Conservation (phyloP, 192 early-diverging fungal species). For the Umbelopsis vinacea region DNA sequence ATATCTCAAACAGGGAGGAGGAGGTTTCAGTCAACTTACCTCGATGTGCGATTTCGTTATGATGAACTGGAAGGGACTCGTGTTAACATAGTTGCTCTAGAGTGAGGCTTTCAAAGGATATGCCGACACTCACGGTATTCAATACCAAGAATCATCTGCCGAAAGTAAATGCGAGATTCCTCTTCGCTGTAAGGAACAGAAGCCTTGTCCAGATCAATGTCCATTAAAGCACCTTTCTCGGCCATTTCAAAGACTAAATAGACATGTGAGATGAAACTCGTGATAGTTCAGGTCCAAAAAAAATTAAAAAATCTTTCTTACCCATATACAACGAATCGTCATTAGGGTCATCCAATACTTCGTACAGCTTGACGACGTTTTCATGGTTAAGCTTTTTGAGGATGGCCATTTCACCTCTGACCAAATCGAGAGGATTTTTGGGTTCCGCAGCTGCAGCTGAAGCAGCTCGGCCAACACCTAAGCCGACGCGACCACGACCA, state of each 20-base stretch:
- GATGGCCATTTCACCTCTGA: slow-evolving; percentile 89
- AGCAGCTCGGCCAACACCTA: slow-evolving; percentile 53
- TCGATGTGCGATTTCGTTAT: slow-evolving; percentile 90
- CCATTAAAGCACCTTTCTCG: slow-evolving; percentile 82
- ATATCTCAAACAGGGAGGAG: neutral
- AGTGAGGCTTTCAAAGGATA: neutral
- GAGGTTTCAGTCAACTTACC: slow-evolving; percentile 39
- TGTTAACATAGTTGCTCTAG: neutral
- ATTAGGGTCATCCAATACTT: slow-evolving; percentile 90
- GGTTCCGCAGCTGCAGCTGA: slow-evolving; percentile 14
- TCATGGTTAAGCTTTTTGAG: slow-evolving; percentile 92
- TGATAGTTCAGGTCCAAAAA: neutral
- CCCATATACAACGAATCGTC: slow-evolving; percentile 81
- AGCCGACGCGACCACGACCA: slow-evolving; percentile 57
- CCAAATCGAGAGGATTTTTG: slow-evolving; percentile 80
- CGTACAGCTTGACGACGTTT: slow-evolving; percentile 86
- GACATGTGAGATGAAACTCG: neutral
- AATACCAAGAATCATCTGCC: slow-evolving; percentile 88
- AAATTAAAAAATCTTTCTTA: slow-evolving; percentile 31
- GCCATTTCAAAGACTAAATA: slow-evolving; percentile 92
- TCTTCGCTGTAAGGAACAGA: slow-evolving; percentile 59
- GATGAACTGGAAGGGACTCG: slow-evolving; percentile 68
- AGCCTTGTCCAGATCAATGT: slow-evolving; percentile 58
- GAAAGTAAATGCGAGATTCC: slow-evolving; percentile 74
- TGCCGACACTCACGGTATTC: slow-evolving; percentile 81